Evolutionary conservation across 177 flowering plant genomes (phyloP).

Genomic region (Vitis hybrid): DNA sequence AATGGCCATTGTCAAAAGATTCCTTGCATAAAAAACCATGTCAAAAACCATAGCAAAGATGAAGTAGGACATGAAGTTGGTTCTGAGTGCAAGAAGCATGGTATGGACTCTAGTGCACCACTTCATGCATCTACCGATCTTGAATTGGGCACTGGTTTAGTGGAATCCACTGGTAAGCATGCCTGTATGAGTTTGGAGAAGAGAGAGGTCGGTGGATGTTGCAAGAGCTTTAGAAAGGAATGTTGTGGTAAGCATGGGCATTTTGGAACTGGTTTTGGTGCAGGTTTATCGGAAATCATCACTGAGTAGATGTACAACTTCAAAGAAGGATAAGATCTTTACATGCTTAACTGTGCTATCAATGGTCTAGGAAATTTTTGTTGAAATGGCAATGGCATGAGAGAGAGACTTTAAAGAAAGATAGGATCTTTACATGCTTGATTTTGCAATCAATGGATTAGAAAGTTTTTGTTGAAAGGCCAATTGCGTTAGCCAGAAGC

Average conservation of each 20-base stretch:
- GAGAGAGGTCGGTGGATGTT: slow-evolving; percentile 51
- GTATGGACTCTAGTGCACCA: not conserved
- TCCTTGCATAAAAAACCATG: not conserved
- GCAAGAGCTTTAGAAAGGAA: slow-evolving; percentile 57
- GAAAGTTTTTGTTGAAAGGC: no score
- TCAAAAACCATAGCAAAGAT: not conserved
- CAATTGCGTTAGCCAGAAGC: no score
- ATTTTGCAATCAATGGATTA: no score
- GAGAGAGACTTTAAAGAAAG: not conserved
- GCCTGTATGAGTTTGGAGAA: slow-evolving; percentile 33
- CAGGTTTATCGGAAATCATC: slow-evolving; percentile 46
- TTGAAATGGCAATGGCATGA: not conserved
- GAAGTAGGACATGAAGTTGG: not conserved
- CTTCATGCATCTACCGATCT: not conserved
- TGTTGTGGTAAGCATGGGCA: slow-evolving; percentile 42
- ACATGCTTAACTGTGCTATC: not conserved
- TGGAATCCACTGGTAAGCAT: not conserved
- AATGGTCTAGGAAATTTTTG: not conserved
- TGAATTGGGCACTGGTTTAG: not conserved
- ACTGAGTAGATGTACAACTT: slow-evolving; percentile 32
- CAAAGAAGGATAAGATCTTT: not conserved
- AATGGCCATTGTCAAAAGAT: not conserved
- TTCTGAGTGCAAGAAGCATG: not conserved
- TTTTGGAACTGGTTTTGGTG: slow-evolving; percentile 28
- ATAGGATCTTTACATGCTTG: no score